Conservation (phyloP, 768 basidiomycete species). For the Tylopilus rubrobrunneus region DNA sequence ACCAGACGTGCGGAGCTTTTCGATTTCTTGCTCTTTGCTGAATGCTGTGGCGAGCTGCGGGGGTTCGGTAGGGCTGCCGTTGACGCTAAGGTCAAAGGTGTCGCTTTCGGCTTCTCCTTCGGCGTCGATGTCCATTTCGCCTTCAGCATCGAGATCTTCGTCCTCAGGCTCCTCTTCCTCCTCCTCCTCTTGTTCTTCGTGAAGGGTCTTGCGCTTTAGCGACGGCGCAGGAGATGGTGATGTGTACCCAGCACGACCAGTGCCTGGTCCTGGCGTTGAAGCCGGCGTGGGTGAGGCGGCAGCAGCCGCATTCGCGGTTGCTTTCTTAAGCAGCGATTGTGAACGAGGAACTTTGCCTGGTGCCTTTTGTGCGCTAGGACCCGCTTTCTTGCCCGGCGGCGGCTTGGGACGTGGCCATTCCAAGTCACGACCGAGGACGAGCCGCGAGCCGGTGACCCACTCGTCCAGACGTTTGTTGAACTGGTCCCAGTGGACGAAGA, state of each 20-base stretch:
- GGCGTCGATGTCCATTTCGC: constrained; percentile 48
- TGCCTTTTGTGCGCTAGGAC: constrained; percentile 44
- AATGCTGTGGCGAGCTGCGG: constrained; percentile 59
- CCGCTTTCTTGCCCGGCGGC: constrained; percentile 52
- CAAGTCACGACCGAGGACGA: constrained; percentile 80
- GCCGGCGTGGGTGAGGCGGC: constrained; percentile 59
- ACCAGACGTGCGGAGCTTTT: constrained; percentile 94
- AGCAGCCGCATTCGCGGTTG: constrained; percentile 64
- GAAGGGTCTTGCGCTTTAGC: constrained; percentile 65
- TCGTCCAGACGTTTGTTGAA: constrained; percentile 99
- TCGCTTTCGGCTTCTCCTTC: constrained; percentile 53
- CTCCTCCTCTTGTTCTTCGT: constrained; percentile 62
- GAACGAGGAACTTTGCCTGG: constrained; percentile 63
- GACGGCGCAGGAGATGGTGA: constrained; percentile 59
- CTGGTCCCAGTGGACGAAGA: constrained; percentile 97
- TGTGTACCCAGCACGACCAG: constrained; percentile 32
- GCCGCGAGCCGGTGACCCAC: constrained; percentile 87
- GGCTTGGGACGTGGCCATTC: constrained; percentile 94
- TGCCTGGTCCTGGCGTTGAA: constrained; percentile 38
- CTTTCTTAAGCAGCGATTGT: constrained; percentile 61
- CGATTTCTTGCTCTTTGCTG: constrained; percentile 98
- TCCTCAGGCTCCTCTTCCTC: constrained; percentile 46
- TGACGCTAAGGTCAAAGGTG: constrained; percentile 59
- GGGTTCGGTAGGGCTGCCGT: constrained; percentile 43
- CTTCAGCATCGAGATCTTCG: constrained; percentile 45